phyloP scores from a whole-genome alignment of 345 rosid species.

The Citrus sinensis region DVS_A1.0 CM039164.1:21451001-21451500 shows the following conservation, averaged over 20 bases:
- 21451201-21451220: constrained; percentile 60
- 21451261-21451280: background rate
- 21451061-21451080: background rate
- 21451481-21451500: background rate
- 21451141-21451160: constrained; percentile 36
- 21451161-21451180: constrained; percentile 71
- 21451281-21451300: too few species aligned
- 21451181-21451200: constrained; percentile 43
- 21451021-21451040: too few species aligned
- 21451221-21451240: constrained; percentile 19
- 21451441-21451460: background rate
- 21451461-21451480: background rate
- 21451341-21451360: background rate
- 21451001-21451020: background rate
- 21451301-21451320: background rate
- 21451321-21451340: background rate
- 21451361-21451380: background rate
- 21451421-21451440: background rate
- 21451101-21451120: constrained; percentile 4
- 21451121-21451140: constrained; percentile 57
- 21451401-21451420: background rate
- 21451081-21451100: background rate
- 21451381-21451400: background rate
- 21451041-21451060: background rate
- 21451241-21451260: background rate